Evolutionary conservation across 2,329 filamentous ascomycete species (phyloP).

Genomic region (Arthrinium phaeospermum): DNA sequence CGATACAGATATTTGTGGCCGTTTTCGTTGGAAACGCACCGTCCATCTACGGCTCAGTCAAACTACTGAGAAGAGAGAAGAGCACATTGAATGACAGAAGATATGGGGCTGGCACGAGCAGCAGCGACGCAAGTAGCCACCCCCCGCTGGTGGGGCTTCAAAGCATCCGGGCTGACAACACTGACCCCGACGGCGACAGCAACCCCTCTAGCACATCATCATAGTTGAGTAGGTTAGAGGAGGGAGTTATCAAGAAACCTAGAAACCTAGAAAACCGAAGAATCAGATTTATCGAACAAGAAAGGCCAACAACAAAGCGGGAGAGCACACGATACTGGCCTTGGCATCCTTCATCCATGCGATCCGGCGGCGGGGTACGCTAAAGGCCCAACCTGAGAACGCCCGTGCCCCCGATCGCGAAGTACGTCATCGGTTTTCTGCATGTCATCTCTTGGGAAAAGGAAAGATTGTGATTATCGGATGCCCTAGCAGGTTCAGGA

Average conservation of each 20-base stretch:
- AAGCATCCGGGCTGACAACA: neutral
- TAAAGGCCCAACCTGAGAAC: too few species aligned
- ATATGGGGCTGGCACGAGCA: neutral
- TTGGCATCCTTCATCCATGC: too few species aligned
- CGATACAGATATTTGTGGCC: constrained; percentile 36
- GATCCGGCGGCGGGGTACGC: too few species aligned
- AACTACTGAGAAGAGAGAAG: constrained; percentile 2
- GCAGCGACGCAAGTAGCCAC: neutral
- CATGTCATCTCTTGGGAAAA: too few species aligned
- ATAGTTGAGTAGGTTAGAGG: neutral
- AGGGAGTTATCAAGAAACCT: neutral
- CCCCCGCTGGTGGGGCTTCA: neutral
- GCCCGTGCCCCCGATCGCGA: too few species aligned
- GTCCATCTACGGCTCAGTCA: constrained; percentile 36
- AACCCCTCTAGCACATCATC: neutral
- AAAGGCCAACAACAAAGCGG: too few species aligned
- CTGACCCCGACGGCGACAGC: neutral
- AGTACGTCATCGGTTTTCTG: too few species aligned
- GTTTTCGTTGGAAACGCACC: constrained; percentile 39
- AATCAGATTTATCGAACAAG: neutral
- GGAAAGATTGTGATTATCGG: too few species aligned
- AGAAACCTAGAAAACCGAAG: neutral
- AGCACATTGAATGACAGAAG: neutral
- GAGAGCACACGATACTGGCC: too few species aligned
- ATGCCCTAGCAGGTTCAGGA: too few species aligned